Percentiles rank a stretch among this genome's conserved stretches.
Conservation (phyloP, 441 rosid genomes). For the Euphorbia schlechtendalii region DNA sequence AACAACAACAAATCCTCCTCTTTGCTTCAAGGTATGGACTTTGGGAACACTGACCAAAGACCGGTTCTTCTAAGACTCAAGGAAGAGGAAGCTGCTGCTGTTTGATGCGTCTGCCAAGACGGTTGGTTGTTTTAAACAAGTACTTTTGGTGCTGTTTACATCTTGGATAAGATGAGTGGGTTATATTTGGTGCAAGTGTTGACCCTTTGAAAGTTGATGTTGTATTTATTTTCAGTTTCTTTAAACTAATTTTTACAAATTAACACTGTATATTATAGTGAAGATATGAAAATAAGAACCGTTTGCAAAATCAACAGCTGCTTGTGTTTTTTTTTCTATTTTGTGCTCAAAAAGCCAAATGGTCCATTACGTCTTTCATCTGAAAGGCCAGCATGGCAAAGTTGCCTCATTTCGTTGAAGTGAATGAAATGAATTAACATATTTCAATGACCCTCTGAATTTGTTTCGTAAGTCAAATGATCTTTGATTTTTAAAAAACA, state of each 20-base stretch:
- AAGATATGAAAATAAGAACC: constrained; percentile 4
- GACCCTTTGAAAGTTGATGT: constrained; percentile 6
- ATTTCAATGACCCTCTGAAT: no score
- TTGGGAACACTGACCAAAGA: constrained; percentile 38
- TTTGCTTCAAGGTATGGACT: constrained; percentile 42
- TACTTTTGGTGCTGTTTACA: not conserved
- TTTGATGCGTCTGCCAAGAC: no score
- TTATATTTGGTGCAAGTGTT: constrained; percentile 9
- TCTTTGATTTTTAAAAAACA: no score
- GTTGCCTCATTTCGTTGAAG: no score
- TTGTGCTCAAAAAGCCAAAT: no score
- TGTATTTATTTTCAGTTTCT: constrained; percentile 5
- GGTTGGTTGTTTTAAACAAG: no score
- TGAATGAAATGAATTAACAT: no score
- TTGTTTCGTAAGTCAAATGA: no score
- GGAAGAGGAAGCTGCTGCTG: constrained; percentile 53
- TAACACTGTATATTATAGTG: constrained; percentile 13
- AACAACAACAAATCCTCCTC: constrained; percentile 42
- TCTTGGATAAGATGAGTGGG: not conserved
- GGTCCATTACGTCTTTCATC: no score
- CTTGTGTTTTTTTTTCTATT: no score
- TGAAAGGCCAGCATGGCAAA: no score
- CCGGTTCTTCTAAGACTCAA: constrained; percentile 58
- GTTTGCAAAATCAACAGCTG: no score
- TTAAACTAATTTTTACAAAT: constrained; percentile 17